Evolutionary conservation across 1,284 basidiomycete species (phyloP).

Genomic region (Ceratobasidium sp.): DNA sequence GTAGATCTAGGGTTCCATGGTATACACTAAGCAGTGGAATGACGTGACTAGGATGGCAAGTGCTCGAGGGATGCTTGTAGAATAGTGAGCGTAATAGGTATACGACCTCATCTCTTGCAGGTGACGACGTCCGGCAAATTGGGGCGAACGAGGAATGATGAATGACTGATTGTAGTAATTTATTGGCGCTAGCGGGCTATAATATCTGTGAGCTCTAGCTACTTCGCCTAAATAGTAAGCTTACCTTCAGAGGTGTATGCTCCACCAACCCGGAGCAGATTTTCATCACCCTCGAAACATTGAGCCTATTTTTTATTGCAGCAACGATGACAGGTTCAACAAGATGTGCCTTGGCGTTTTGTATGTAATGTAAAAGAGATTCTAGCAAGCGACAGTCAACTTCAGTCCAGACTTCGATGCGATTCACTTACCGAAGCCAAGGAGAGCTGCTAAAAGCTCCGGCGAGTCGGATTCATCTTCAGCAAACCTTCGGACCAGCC

Average conservation of each 20-base stretch:
- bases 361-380: slow-evolving; percentile 44
- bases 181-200: slow-evolving; percentile 73
- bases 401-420: background rate
- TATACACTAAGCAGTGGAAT: slow-evolving; percentile 82
- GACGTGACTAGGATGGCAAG: slow-evolving; percentile 85
- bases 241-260: slow-evolving; percentile 71
- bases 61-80: slow-evolving; percentile 78
- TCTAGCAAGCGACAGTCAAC: slow-evolving; percentile 9
- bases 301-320: slow-evolving; percentile 72
- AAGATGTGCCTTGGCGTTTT: slow-evolving; percentile 67
- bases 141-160: slow-evolving; percentile 72
- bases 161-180: slow-evolving; percentile 71
- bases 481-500: slow-evolving; percentile 58
- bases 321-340: slow-evolving; percentile 81
- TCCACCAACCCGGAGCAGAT: slow-evolving; percentile 65
- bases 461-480: slow-evolving; percentile 55
- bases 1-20: slow-evolving; percentile 71
- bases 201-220: slow-evolving; percentile 22
- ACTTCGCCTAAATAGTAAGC: slow-evolving; percentile 43
- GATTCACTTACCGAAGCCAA: slow-evolving; percentile 46
- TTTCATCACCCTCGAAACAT: slow-evolving; percentile 61
- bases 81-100: slow-evolving; percentile 75
- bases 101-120: slow-evolving; percentile 64
- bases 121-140: slow-evolving; percentile 50
- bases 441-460: slow-evolving; percentile 33